These are phyloP conservation scores for Cetradonia linearis DNA, from an alignment of 495 filamentous ascomycete species.

Conservation along the genomic window DNA sequence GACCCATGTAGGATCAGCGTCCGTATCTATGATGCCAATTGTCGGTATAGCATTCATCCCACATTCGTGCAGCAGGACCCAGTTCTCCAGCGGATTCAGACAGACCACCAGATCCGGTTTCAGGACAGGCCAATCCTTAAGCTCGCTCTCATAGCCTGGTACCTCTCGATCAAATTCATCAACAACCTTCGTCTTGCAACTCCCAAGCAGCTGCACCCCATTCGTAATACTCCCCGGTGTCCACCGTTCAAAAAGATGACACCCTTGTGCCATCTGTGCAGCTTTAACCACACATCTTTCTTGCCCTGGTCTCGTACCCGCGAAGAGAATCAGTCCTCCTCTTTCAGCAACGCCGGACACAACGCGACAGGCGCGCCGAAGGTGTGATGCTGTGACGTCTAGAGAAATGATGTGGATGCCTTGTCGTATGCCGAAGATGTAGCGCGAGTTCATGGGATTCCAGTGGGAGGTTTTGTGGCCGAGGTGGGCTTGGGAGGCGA, in stretches of 20 bases:
- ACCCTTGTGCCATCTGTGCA: constrained; percentile 64
- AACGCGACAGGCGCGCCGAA: constrained; percentile 80
- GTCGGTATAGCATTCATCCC: constrained; percentile 80
- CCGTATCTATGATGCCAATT: constrained; percentile 88
- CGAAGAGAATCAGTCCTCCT: constrained; percentile 82
- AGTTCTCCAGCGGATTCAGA: constrained; percentile 88
- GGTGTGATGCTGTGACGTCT: constrained; percentile 73
- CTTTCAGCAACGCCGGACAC: constrained; percentile 75
- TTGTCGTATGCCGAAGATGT: constrained; percentile 86
- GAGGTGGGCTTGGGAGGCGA: constrained; percentile 83
- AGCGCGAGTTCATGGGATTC: constrained; percentile 90
- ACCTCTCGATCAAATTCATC: constrained; percentile 60
- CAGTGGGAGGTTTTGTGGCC: constrained; percentile 87
- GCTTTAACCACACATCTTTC: constrained; percentile 67
- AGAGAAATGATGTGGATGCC: constrained; percentile 91
- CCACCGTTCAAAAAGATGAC: constrained; percentile 91
- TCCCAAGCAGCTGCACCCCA: constrained; percentile 69
- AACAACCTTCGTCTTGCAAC: constrained; percentile 55
- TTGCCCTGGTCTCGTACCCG: constrained; percentile 74
- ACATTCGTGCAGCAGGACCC: constrained; percentile 80
- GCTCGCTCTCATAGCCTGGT: constrained; percentile 49
- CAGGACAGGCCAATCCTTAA: constrained; percentile 51
- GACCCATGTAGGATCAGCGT: constrained; percentile 84
- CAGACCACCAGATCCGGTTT: constrained; percentile 88
- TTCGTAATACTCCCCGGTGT: constrained; percentile 89